These are phyloP conservation scores for Pseudoscleropodium purum DNA, from an alignment of 225 moss, liverwort and hornwort species.

Conservation along the genomic window DNA sequence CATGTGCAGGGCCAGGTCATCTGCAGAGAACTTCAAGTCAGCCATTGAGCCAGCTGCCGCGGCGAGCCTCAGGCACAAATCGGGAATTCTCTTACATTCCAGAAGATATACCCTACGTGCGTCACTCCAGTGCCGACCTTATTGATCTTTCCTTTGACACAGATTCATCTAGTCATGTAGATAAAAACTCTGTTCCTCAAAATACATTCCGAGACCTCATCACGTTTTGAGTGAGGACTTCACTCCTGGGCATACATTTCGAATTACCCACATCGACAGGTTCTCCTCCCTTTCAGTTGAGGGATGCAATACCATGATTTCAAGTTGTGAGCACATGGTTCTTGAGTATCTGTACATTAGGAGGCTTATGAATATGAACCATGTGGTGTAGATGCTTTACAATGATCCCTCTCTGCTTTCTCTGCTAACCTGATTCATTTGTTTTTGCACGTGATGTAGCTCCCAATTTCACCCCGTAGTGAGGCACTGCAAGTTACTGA, in stretches of 20 bases:
- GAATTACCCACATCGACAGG: not conserved
- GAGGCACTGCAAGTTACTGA: not conserved
- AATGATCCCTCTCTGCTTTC: not conserved
- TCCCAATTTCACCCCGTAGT: not conserved
- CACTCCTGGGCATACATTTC: not conserved
- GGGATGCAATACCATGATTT: not conserved
- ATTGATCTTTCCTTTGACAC: conserved; percentile 22
- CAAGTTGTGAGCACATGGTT: not conserved
- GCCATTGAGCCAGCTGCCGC: conserved; percentile 11
- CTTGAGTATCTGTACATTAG: not conserved
- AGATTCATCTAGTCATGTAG: not conserved
- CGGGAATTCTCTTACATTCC: not conserved
- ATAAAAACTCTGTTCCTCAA: not conserved
- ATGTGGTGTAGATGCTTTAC: not conserved
- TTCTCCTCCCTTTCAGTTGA: not conserved
- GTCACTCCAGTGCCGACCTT: conserved; percentile 13
- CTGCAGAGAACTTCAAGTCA: conserved; percentile 36
- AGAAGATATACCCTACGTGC: not conserved
- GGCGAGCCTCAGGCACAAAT: not conserved
- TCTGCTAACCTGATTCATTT: not conserved
- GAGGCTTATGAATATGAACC: not conserved
- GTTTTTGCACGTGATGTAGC: not conserved
- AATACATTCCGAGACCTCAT: conserved; percentile 27
- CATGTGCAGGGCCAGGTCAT: not conserved
- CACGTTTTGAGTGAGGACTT: conserved; percentile 7